phyloP scores from a whole-genome alignment of 2,329 filamentous ascomycete genomes.

The Aspergillus udagawae region DNA sequence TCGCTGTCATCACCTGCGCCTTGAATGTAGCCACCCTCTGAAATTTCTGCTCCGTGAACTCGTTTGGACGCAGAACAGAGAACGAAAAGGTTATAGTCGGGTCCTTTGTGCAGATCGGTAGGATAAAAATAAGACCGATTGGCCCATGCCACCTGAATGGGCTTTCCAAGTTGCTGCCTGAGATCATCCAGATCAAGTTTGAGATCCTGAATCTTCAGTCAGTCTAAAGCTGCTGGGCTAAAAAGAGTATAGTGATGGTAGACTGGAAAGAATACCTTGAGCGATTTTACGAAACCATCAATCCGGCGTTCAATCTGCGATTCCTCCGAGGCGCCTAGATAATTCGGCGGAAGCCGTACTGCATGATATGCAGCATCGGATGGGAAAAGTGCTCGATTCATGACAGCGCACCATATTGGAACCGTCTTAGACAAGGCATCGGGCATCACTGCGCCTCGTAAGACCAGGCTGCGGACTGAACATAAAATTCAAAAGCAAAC shows the following conservation, averaged over 20 bases:
- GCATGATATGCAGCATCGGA: conserved; percentile 43
- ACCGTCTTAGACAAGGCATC: conserved; percentile 92
- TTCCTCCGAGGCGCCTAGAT: conserved; percentile 71
- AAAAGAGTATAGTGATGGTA: background rate
- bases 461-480: conserved; percentile 12
- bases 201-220: conserved; percentile 48
- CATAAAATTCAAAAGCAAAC: conserved; percentile 20
- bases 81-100: conserved; percentile 66
- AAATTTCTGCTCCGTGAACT: conserved; percentile 64
- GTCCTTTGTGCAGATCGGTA: conserved; percentile 41
- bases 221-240: conserved; percentile 1
- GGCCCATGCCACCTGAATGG: conserved; percentile 74
- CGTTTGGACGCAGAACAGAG: conserved; percentile 80
- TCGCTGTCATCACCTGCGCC: conserved; percentile 94
- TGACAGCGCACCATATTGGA: conserved; percentile 85
- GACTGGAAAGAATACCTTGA: conserved; percentile 35
- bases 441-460: conserved; percentile 64
- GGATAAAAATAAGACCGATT: conserved; percentile 61
- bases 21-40: conserved; percentile 78
- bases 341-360: conserved; percentile 68
- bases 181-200: conserved; percentile 56
- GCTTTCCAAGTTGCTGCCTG: conserved; percentile 59
- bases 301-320: conserved; percentile 69
- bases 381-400: conserved; percentile 77
- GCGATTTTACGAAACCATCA: conserved; percentile 50